These are phyloP conservation scores for Boechera stricta DNA, from an alignment of 345 rosid species.

Conservation along the genomic window DNA sequence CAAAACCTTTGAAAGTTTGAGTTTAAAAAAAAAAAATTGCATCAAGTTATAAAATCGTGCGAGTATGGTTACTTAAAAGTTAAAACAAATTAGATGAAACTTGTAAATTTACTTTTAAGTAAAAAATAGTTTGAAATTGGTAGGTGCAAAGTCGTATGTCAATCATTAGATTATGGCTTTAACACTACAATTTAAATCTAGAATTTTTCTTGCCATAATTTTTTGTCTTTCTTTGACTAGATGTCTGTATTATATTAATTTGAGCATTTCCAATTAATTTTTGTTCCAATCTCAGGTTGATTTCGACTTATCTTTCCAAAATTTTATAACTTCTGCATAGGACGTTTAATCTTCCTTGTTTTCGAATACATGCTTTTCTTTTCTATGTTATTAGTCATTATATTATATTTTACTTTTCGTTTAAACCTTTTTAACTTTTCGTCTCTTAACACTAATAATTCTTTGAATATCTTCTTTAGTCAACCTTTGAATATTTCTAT, in stretches of 20 bases:
- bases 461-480: background rate
- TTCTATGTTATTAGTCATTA: no score
- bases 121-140: background rate
- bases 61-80: background rate
- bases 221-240: constrained; percentile 1
- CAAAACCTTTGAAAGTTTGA: background rate
- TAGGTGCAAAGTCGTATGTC: background rate
- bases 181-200: background rate
- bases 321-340: background rate
- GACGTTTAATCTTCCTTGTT: background rate
- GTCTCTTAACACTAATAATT: no score
- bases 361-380: no score
- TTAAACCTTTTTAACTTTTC: background rate
- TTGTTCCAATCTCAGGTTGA: background rate
- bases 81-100: background rate
- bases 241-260: background rate
- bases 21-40: background rate
- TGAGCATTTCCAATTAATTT: background rate
- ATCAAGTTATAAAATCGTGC: background rate
- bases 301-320: background rate
- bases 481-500: no score
- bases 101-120: background rate
- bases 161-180: background rate
- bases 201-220: background rate
- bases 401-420: no score